phyloP scores from a whole-genome alignment of 495 filamentous ascomycete genomes.

The Penicillium verhagenii region DNA sequence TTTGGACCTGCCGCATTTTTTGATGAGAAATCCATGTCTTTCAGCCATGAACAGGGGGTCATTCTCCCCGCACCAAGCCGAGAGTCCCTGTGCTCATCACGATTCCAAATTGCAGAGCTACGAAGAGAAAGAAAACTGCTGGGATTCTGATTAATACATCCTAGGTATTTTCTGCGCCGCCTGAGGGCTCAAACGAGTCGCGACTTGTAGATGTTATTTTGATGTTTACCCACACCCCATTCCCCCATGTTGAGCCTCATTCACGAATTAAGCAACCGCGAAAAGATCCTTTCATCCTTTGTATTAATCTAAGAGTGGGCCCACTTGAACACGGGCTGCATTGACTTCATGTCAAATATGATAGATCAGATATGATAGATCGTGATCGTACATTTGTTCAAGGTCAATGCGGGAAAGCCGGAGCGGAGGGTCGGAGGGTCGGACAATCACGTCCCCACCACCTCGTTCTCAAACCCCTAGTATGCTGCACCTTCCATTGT shows the following conservation, averaged over 20 bases:
- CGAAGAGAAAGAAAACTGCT: too few relatives aligned
- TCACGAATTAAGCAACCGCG: too few relatives aligned
- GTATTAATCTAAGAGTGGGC: neutral
- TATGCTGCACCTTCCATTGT: neutral
- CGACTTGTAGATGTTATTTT: too few relatives aligned
- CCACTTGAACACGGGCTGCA: neutral
- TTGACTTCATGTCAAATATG: neutral
- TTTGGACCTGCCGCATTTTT: neutral
- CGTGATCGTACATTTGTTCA: neutral
- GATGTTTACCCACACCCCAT: too few relatives aligned
- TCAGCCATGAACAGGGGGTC: neutral
- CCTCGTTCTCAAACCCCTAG: neutral
- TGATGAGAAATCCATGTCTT: neutral
- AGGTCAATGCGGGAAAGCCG: neutral
- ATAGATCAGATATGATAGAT: neutral
- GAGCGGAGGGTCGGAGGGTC: conserved; percentile 12
- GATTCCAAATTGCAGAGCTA: too few relatives aligned
- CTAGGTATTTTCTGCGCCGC: too few relatives aligned
- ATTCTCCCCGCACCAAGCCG: neutral
- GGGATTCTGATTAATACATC: too few relatives aligned
- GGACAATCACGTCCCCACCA: neutral
- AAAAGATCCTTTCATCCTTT: neutral
- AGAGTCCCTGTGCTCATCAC: too few relatives aligned
- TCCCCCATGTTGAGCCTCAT: too few relatives aligned
- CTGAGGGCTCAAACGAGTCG: too few relatives aligned